Evolutionary conservation across 2,329 filamentous ascomycete species (phyloP), one percentile per base, ranked within the genome.

Genomic region (Trichoderma sp.): DNA sequence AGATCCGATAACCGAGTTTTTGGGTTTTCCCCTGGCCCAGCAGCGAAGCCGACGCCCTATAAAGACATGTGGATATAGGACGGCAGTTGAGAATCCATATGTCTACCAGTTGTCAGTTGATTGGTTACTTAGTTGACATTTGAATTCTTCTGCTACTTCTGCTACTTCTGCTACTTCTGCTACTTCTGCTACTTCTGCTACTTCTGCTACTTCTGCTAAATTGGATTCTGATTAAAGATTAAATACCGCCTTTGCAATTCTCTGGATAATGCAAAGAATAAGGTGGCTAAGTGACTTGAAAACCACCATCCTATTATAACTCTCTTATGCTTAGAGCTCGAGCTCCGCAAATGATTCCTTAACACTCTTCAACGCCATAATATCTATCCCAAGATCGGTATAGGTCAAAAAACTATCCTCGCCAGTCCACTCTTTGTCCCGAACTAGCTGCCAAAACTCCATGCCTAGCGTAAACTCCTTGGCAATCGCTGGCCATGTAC

Each of bases 391-490:
- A 8, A 63, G 24, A 8, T 63, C 47, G 35, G 47, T n/a, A 55
- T 63, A 63, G 3, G 31, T 63, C 1, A 63, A 21, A 24, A 55
- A 14, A 1, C 14, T 40, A 33, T 63, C 60, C 37, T 63, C 33
- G 21, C 47, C 60, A 14, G 47, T 63, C 60, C 60, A 63, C 47
- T 63, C 47, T 10, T 63, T 55, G 4, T 35, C 55, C 16, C 29
- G 35, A n/a, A 63, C 16, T 21, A 55, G 24, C 5, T 63, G 14
- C 60, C 60, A 63, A 40, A 63, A 55, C 31, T 53, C 29, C 60
- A 63, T 63, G 11, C 60, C 60, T 5, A 63, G 13, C 8, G 60
- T 63, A 63, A 40, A 63, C 31, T 53, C 60, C 13, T 55, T 31
- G 0, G 21, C 60, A 8, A 55, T 49, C 60, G 52, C 52, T 10